These are phyloP conservation scores for Boletellus sp. DNA, from an alignment of 768 basidiomycete genomes.

Conservation along the genomic window DNA sequence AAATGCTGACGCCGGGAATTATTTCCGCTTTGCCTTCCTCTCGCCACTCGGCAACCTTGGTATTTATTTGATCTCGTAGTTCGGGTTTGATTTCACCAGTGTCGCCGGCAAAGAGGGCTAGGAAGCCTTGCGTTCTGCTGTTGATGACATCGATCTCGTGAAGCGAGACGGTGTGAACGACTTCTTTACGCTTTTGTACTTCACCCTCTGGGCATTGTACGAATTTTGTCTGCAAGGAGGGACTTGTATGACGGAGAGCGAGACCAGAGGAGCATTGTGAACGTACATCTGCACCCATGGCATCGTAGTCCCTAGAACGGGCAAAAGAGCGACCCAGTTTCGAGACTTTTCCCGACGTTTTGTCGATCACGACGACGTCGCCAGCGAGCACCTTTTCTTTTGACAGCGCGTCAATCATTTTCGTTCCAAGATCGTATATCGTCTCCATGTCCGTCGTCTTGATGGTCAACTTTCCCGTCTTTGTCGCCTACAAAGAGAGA, in stretches of 20 bases:
- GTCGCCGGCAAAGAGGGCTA: conserved; percentile 91
- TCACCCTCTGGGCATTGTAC: conserved; percentile 98
- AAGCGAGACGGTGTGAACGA: conserved; percentile 94
- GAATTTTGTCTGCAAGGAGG: conserved; percentile 76
- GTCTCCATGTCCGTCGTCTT: conserved; percentile 99
- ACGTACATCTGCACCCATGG: conserved; percentile 97
- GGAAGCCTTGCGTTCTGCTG: conserved; percentile 96
- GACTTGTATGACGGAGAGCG: background rate
- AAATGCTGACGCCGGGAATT: conserved; percentile 78
- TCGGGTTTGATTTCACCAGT: conserved; percentile 99
- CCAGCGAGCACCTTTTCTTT: conserved; percentile 97
- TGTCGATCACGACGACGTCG: conserved; percentile 95
- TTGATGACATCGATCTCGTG: conserved; percentile 99
- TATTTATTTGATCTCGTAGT: conserved; percentile 92
- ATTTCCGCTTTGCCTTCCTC: conserved; percentile 99
- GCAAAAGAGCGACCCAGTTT: conserved; percentile 97
- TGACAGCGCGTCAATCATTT: conserved; percentile 97
- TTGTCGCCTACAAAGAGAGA: conserved; percentile 67
- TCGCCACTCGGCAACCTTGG: conserved; percentile 95
- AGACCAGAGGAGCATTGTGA: background rate
- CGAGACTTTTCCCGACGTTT: conserved; percentile 92
- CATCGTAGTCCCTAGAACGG: conserved; percentile 96
- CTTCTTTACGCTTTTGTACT: conserved; percentile 95
- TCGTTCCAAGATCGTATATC: conserved; percentile 95
- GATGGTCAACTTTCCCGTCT: conserved; percentile 95